phyloP scores from a whole-genome alignment of 352 stramenopile species.

The Globisporangium okanoganense region DNA sequence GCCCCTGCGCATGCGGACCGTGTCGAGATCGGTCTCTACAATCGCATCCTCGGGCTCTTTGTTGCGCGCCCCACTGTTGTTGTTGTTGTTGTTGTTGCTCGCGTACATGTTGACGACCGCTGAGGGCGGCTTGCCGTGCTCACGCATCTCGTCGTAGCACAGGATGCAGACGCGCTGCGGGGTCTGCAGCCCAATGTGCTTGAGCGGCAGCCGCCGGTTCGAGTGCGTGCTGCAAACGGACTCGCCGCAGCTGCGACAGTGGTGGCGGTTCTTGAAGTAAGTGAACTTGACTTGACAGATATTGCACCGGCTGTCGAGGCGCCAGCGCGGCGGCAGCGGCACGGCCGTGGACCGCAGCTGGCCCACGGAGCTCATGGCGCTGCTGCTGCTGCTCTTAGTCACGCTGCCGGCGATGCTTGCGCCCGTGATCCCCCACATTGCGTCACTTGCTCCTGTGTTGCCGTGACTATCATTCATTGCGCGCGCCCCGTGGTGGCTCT shows the following conservation, averaged over 20 bases:
- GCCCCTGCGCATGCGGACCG: constrained; percentile 1
- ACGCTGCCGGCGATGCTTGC: constrained; percentile 1
- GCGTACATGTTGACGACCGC: constrained; percentile 73
- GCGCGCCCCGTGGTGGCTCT: constrained; percentile 2
- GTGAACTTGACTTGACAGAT: constrained; percentile 85
- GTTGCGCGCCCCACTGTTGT: background rate
- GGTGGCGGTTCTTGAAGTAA: constrained; percentile 83
- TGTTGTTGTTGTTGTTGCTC: background rate
- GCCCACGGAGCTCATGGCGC: constrained; percentile 14
- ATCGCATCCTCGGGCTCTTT: background rate
- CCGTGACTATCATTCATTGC: constrained; percentile 1
- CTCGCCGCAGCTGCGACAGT: constrained; percentile 86
- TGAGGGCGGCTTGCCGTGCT: constrained; percentile 58
- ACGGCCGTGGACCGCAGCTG: constrained; percentile 29
- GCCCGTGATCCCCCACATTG: constrained; percentile 4
- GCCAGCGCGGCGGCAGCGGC: constrained; percentile 61
- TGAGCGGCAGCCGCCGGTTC: constrained; percentile 57
- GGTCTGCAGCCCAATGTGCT: constrained; percentile 48
- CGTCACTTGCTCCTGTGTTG: background rate
- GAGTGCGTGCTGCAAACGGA: constrained; percentile 85
- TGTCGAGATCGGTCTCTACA: too few relatives aligned
- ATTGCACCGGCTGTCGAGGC: constrained; percentile 72
- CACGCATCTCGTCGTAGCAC: constrained; percentile 74
- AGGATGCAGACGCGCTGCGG: constrained; percentile 78
- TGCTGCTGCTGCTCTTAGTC: background rate